A percentile compares a stretch with the other conserved stretches of the same genome.
Conservation (phyloP, 768 basidiomycete genomes). For the Royoungia palumana region DNA sequence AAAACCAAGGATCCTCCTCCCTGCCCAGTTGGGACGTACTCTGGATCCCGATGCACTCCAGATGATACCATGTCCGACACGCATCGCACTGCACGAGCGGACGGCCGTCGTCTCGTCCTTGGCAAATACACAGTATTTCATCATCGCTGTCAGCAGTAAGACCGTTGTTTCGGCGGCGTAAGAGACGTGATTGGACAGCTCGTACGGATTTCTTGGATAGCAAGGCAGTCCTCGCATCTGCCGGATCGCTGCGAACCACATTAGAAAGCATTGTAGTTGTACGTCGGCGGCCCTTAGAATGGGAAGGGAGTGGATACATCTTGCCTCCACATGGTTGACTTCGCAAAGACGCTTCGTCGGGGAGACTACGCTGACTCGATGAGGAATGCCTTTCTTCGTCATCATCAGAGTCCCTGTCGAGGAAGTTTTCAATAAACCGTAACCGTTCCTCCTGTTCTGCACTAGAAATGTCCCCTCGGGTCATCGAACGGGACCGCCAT, state of each 20-base stretch:
- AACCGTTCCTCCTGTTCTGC: constrained; percentile 59
- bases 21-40: constrained; percentile 61
- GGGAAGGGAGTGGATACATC: constrained; percentile 51
- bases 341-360: constrained; percentile 17
- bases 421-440: constrained; percentile 63
- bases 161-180: constrained; percentile 39
- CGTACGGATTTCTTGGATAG: constrained; percentile 70
- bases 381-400: constrained; percentile 32
- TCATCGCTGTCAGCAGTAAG: constrained; percentile 39
- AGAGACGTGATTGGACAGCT: constrained; percentile 49
- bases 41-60: constrained; percentile 72
- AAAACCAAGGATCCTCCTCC: constrained; percentile 80
- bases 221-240: constrained; percentile 71
- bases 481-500: constrained; percentile 63
- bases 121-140: constrained; percentile 62
- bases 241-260: constrained; percentile 62
- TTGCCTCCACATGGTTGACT: constrained; percentile 49
- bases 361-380: constrained; percentile 6
- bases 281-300: constrained; percentile 31
- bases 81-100: constrained; percentile 79
- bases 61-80: constrained; percentile 80
- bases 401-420: constrained; percentile 68
- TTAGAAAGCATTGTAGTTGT: constrained; percentile 15
- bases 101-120: constrained; percentile 65
- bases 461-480: constrained; percentile 49